Evolutionary conservation across 495 filamentous ascomycete species (phyloP).

Genomic region (Podospora tetraspora): DNA sequence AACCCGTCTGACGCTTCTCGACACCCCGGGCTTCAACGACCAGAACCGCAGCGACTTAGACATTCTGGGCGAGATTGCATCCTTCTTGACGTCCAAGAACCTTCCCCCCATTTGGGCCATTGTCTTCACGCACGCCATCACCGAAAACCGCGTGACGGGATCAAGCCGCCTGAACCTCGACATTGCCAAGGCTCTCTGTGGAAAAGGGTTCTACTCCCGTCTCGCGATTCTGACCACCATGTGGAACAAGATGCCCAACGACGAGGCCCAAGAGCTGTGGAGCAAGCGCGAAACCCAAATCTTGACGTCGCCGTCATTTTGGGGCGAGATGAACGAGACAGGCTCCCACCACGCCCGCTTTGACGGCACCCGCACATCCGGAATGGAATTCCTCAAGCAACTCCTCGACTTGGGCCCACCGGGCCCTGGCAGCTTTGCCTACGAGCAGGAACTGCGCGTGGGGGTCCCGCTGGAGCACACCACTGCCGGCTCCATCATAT

Average conservation of each 20-base stretch:
- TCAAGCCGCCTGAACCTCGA: neutral
- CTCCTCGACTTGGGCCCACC: neutral
- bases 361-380: neutral
- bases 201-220: neutral
- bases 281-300: neutral
- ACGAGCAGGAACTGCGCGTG: neutral
- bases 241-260: constrained; percentile 7
- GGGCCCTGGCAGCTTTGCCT: neutral
- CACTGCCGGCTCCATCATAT: neutral
- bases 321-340: neutral
- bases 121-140: constrained; percentile 32
- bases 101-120: constrained; percentile 13
- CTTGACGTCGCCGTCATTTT: neutral
- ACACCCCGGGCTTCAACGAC: constrained; percentile 10
- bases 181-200: constrained; percentile 5
- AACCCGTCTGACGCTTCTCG: neutral
- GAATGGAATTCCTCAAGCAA: neutral
- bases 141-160: constrained; percentile 12
- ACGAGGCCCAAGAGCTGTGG: neutral
- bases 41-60: neutral
- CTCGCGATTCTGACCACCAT: constrained; percentile 8
- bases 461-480: neutral
- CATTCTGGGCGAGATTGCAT: neutral
- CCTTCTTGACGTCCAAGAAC: neutral
- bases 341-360: neutral